A percentile compares a stretch with the other conserved stretches of the same genome.
phyloP scores from a whole-genome alignment of 192 early-diverging fungal genomes.

The Gonapodya prolifera region DNA sequence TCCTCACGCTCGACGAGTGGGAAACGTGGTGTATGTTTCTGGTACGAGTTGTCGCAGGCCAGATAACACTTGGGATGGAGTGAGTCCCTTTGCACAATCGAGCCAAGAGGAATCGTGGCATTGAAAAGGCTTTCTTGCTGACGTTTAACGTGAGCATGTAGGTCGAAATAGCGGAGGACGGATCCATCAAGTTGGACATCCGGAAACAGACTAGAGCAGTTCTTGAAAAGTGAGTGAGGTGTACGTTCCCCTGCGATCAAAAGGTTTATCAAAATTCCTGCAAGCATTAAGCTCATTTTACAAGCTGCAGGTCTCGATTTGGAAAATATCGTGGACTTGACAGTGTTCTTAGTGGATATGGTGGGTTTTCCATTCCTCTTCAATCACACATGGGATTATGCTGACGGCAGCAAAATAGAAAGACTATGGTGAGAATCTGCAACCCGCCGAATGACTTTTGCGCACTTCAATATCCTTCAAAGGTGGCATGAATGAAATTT shows the following conservation, averaged over 20 bases:
- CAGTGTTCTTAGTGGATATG: slow-evolving; percentile 62
- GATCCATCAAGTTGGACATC: slow-evolving; percentile 42
- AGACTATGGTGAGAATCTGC: neutral
- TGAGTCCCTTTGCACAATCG: neutral
- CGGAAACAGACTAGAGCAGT: slow-evolving; percentile 48
- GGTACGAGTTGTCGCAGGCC: slow-evolving; percentile 40
- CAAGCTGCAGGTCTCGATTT: slow-evolving; percentile 33
- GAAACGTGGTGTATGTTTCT: slow-evolving; percentile 43
- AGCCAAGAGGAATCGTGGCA: too few relatives aligned
- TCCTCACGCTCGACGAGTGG: slow-evolving; percentile 43
- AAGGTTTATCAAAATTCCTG: too few relatives aligned
- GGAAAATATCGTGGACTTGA: slow-evolving; percentile 51
- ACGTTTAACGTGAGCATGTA: neutral
- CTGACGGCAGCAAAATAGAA: slow-evolving; percentile 37
- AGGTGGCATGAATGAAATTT: slow-evolving; percentile 22
- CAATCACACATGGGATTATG: too few relatives aligned
- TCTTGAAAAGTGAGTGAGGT: slow-evolving; percentile 37
- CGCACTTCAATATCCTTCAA: too few relatives aligned
- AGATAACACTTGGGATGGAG: slow-evolving; percentile 46
- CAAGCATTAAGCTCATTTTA: slow-evolving; percentile 48
- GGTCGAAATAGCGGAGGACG: slow-evolving; percentile 34
- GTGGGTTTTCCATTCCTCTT: too few relatives aligned
- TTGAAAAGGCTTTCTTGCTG: neutral
- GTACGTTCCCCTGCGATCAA: neutral
- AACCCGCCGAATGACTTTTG: neutral